phyloP scores from a whole-genome alignment of 805 yeast genomes.

The Henningerozyma blattae region DNA sequence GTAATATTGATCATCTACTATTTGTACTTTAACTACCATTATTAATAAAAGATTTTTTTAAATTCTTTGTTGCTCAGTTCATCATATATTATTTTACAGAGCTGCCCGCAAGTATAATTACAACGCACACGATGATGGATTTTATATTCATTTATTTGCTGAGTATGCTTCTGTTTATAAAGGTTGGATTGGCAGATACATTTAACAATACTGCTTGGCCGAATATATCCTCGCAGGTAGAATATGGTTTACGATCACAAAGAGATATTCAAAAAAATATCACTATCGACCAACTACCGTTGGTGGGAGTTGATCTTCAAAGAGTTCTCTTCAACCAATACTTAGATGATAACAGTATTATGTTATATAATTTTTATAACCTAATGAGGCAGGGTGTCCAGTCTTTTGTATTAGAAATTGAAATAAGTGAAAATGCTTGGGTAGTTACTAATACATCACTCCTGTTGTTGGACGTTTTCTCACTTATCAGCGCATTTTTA shows the following conservation, averaged over 20 bases:
- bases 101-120: no score
- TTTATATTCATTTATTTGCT: no score
- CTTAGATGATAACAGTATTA: conserved; percentile 8
- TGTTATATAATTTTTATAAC: conserved; percentile 18
- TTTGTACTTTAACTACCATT: no score
- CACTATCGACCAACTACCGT: conserved; percentile 29
- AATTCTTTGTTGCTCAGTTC: no score
- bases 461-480: conserved; percentile 18
- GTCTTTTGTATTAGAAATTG: conserved; percentile 39
- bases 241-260: conserved; percentile 32
- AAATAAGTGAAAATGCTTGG: conserved; percentile 36
- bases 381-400: conserved; percentile 36
- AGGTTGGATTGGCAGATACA: no score
- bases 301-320: conserved; percentile 30
- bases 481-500: conserved; percentile 27
- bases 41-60: no score
- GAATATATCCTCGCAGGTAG: conserved; percentile 17
- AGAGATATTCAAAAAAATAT: conserved; percentile 33
- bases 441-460: conserved; percentile 8
- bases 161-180: no score
- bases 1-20: no score
- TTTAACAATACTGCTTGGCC: no score
- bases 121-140: no score
- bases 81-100: no score
- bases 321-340: conserved; percentile 17